phyloP scores from a whole-genome alignment of 1,139 yeast genomes.

The Pneumocystis jirovecii region DNA sequence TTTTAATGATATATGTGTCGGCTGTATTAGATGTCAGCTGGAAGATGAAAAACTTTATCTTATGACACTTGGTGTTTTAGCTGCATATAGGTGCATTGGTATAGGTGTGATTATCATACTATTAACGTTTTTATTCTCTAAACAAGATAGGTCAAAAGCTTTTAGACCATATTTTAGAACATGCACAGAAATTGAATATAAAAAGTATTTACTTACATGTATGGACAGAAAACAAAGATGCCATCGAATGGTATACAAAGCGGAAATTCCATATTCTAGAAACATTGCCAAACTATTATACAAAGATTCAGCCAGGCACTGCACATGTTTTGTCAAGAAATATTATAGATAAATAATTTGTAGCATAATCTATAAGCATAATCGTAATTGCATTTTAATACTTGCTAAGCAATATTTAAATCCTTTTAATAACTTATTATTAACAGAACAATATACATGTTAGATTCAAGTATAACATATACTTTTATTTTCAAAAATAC shows the following conservation, averaged over 20 bases:
- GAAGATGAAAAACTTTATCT: conserved; percentile 9
- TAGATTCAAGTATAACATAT: too few species aligned
- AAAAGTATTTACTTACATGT: conserved; percentile 4
- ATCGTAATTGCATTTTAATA: neutral
- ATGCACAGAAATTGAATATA: neutral
- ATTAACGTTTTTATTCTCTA: neutral
- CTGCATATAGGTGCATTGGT: conserved; percentile 10
- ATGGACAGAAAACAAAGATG: conserved; percentile 5
- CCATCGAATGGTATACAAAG: conserved; percentile 4
- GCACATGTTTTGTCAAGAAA: neutral
- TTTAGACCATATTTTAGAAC: neutral
- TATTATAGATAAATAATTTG: neutral
- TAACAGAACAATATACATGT: too few species aligned
- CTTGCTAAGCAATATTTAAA: neutral
- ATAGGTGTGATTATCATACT: conserved; percentile 6
- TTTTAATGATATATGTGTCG: conserved; percentile 11
- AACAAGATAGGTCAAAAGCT: neutral
- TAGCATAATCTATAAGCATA: neutral
- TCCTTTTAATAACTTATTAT: too few species aligned
- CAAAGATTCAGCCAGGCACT: neutral
- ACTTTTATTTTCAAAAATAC: too few species aligned
- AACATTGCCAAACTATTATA: conserved; percentile 1
- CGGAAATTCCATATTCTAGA: conserved; percentile 3
- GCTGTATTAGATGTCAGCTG: conserved; percentile 8
- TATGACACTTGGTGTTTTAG: conserved; percentile 11